Percentiles rank a stretch among this genome's conserved stretches.
Evolutionary conservation across 1,139 yeast species (phyloP).

Genomic region (Geotrichum histeridarum): DNA sequence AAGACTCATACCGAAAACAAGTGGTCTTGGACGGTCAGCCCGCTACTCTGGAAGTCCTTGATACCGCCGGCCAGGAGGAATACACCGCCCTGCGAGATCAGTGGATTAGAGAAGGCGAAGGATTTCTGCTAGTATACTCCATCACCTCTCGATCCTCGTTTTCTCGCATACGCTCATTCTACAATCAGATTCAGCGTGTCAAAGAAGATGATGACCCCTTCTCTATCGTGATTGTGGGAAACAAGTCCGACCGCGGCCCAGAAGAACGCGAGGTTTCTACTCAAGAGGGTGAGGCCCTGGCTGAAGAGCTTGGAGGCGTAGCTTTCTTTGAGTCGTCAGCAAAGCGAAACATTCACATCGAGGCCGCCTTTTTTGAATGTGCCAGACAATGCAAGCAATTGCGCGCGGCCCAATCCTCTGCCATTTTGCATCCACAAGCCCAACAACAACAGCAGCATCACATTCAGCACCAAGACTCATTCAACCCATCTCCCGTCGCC

Average conservation of each 20-base stretch:
- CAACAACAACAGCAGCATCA: neutral
- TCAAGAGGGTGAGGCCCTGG: conserved; percentile 75
- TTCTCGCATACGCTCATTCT: conserved; percentile 71
- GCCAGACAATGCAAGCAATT: conserved; percentile 62
- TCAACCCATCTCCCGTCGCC: neutral
- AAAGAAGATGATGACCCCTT: conserved; percentile 51
- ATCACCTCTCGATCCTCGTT: conserved; percentile 85
- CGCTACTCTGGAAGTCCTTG: conserved; percentile 86
- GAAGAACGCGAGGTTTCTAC: conserved; percentile 70
- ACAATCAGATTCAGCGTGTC: conserved; percentile 84
- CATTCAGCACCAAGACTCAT: neutral
- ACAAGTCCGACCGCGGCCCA: conserved; percentile 62
- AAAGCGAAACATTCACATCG: conserved; percentile 82
- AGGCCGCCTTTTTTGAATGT: conserved; percentile 82
- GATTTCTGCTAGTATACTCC: conserved; percentile 81
- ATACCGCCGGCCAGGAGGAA: conserved; percentile 98
- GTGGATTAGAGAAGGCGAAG: conserved; percentile 90
- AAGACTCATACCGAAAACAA: conserved; percentile 53
- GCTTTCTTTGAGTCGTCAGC: conserved; percentile 93
- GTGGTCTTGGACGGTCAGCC: conserved; percentile 89
- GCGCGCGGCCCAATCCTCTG: conserved; percentile 4
- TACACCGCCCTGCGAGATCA: conserved; percentile 93
- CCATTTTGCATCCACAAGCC: neutral
- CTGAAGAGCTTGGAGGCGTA: conserved; percentile 78
- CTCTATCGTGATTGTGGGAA: conserved; percentile 85